Percentiles rank a stretch among this genome's conserved stretches.
Conservation (phyloP, 1,139 yeast genomes). For the Lodderomyces margitis region DNA sequence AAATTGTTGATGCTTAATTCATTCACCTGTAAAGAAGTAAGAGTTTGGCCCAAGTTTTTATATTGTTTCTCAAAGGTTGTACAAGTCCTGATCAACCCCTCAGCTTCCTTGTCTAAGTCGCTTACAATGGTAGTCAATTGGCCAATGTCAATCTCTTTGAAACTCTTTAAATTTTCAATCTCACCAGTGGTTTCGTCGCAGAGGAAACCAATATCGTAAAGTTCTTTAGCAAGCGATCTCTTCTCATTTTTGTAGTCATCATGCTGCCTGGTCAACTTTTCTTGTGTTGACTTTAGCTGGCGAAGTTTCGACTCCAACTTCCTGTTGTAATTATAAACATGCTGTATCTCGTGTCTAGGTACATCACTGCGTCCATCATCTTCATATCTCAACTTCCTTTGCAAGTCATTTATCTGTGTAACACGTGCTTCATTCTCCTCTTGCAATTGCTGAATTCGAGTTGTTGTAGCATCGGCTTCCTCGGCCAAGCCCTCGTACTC, state of each 20-base stretch:
- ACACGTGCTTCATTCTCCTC: constrained; percentile 41
- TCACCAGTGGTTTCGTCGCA: constrained; percentile 56
- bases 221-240: constrained; percentile 50
- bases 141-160: constrained; percentile 62
- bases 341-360: constrained; percentile 36
- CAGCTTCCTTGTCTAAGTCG: constrained; percentile 52
- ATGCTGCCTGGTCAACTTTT: constrained; percentile 63
- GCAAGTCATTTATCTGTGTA: constrained; percentile 42
- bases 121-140: constrained; percentile 53
- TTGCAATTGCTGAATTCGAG: constrained; percentile 29
- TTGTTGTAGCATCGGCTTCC: constrained; percentile 51
- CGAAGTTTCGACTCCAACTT: constrained; percentile 64
- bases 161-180: constrained; percentile 60
- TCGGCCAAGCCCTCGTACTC: constrained; percentile 64
- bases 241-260: constrained; percentile 65
- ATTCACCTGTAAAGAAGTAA: constrained; percentile 57
- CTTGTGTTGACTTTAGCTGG: constrained; percentile 62
- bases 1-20: constrained; percentile 55
- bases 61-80: constrained; percentile 46
- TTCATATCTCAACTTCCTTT: constrained; percentile 22
- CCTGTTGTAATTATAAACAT: constrained; percentile 54
- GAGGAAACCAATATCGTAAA: constrained; percentile 53
- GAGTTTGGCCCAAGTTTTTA: constrained; percentile 52
- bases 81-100: constrained; percentile 39
- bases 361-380: constrained; percentile 16